Evolutionary conservation across 345 rosid species (phyloP).

Genomic region (Isatis tinctoria): DNA sequence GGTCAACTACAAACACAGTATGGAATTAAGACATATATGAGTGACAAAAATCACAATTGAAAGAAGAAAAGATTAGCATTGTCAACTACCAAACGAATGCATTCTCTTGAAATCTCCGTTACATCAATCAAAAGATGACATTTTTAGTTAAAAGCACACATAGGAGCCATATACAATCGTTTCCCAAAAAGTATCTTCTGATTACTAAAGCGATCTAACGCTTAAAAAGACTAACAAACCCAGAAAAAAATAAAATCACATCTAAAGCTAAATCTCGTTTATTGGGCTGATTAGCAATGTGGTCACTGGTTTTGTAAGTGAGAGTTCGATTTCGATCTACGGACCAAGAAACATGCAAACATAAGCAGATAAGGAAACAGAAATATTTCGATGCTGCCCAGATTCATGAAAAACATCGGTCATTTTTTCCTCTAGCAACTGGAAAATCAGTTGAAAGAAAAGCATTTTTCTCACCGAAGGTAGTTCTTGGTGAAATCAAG

Average conservation of each 20-base stretch:
- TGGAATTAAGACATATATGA: not conserved
- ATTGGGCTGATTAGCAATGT: not conserved
- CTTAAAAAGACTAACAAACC: too few species aligned
- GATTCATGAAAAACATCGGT: not conserved
- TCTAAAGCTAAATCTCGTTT: not conserved
- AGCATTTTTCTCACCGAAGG: not conserved
- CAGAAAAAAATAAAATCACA: not conserved
- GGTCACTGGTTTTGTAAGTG: not conserved
- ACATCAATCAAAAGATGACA: too few species aligned
- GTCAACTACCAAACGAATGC: too few species aligned
- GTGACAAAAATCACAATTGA: too few species aligned
- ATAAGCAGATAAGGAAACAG: not conserved
- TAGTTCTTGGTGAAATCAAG: not conserved
- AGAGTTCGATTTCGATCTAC: not conserved
- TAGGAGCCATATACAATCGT: too few species aligned
- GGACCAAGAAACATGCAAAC: not conserved
- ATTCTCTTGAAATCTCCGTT: too few species aligned
- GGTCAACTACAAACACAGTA: not conserved
- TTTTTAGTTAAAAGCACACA: too few species aligned
- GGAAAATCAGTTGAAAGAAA: too few species aligned
- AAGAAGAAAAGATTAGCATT: too few species aligned
- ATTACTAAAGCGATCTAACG: not conserved
- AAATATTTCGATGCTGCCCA: not conserved
- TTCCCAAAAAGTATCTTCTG: too few species aligned
- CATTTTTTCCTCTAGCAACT: too few species aligned